Evolutionary conservation across 805 yeast genomes (phyloP).

Genomic region (Ascoidea tarda): DNA sequence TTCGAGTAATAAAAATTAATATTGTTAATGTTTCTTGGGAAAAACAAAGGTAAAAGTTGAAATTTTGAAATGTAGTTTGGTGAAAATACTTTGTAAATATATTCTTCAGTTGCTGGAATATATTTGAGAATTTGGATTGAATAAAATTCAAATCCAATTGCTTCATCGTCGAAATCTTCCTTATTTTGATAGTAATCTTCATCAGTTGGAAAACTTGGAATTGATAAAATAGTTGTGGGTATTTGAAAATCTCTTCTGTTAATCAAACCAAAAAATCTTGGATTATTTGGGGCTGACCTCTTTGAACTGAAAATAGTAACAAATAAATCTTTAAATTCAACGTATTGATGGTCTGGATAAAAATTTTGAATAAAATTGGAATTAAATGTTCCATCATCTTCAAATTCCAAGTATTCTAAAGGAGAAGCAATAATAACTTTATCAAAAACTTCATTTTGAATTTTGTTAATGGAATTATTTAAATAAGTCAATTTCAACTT

Average conservation of each 20-base stretch:
- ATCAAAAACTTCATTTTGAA: conserved; percentile 19
- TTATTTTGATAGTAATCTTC: neutral
- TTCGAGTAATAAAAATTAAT: conserved; percentile 19
- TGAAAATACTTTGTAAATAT: conserved; percentile 30
- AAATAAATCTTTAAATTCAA: conserved; percentile 24
- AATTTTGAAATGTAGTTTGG: conserved; percentile 9
- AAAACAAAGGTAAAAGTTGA: conserved; percentile 12
- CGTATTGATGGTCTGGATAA: conserved; percentile 7
- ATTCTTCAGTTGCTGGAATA: conserved; percentile 15
- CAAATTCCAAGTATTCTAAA: conserved; percentile 11
- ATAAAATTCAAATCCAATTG: conserved; percentile 17
- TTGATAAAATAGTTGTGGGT: conserved; percentile 9
- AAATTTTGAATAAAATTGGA: neutral
- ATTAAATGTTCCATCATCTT: neutral
- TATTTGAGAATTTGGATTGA: conserved; percentile 20
- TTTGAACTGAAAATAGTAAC: conserved; percentile 22
- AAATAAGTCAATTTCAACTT: no score
- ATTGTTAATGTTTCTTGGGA: conserved; percentile 12
- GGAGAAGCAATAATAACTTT: conserved; percentile 33
- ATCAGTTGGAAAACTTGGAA: neutral
- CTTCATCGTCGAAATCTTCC: conserved; percentile 4
- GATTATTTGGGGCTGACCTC: conserved; percentile 11
- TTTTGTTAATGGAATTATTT: neutral
- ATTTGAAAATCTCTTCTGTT: neutral
- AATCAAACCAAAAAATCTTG: conserved; percentile 11